Evolutionary conservation across 805 yeast genomes (phyloP).

Genomic region (Candida gorgasii): DNA sequence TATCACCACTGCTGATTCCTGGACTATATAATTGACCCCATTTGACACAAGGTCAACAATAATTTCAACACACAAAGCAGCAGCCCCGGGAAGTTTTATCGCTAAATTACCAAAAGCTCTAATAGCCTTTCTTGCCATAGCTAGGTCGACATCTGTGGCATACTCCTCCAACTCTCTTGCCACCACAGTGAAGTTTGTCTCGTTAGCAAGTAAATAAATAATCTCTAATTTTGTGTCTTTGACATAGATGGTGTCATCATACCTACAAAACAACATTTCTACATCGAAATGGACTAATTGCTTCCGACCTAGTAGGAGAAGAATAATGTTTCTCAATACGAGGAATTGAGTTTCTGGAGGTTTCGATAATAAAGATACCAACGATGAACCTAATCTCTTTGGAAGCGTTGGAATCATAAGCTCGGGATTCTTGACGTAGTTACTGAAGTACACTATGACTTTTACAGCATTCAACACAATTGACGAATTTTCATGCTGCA

Average conservation of each 20-base stretch:
- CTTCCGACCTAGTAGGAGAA: slow-evolving; percentile 67
- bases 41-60: slow-evolving; percentile 60
- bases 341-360: slow-evolving; percentile 84
- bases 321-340: slow-evolving; percentile 75
- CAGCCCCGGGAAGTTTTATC: slow-evolving; percentile 64
- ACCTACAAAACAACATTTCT: slow-evolving; percentile 78
- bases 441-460: slow-evolving; percentile 67
- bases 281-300: slow-evolving; percentile 64
- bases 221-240: slow-evolving; percentile 90
- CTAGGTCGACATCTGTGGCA: slow-evolving; percentile 82
- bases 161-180: slow-evolving; percentile 79
- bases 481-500: slow-evolving; percentile 79
- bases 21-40: slow-evolving; percentile 71
- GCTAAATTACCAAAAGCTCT: slow-evolving; percentile 90
- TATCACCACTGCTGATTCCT: slow-evolving; percentile 76
- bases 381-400: slow-evolving; percentile 63
- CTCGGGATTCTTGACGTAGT: slow-evolving; percentile 63
- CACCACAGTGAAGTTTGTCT: slow-evolving; percentile 58
- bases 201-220: slow-evolving; percentile 74
- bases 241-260: slow-evolving; percentile 83
- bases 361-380: slow-evolving; percentile 67
- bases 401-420: slow-evolving; percentile 56
- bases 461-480: slow-evolving; percentile 79
- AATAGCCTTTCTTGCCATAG: slow-evolving; percentile 84
- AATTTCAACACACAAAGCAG: slow-evolving; percentile 63